These are phyloP conservation scores for Austroboletus eburneus DNA, from an alignment of 768 basidiomycete genomes.

Conservation along the genomic window DNA sequence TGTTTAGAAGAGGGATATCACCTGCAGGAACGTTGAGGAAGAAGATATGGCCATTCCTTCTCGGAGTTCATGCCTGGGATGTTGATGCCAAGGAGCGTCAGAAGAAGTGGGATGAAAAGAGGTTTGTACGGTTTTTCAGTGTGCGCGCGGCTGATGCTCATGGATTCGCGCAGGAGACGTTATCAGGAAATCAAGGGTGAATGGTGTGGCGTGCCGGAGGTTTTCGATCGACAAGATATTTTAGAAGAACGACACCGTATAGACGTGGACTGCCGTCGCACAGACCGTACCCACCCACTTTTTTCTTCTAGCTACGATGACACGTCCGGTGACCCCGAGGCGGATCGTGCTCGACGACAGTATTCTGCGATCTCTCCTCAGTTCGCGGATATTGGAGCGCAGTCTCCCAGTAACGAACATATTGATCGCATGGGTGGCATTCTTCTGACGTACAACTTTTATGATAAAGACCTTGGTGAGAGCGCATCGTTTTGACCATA, in stretches of 20 bases:
- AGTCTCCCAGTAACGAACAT: conserved; percentile 87
- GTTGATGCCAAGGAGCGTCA: conserved; percentile 58
- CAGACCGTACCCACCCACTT: conserved; percentile 89
- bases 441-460: conserved; percentile 87
- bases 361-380: conserved; percentile 76
- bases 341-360: conserved; percentile 43
- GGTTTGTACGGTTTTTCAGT: conserved; percentile 35
- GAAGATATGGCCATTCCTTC: conserved; percentile 86
- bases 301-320: conserved; percentile 54
- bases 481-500: neutral
- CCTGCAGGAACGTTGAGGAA: conserved; percentile 54
- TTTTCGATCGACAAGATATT: conserved; percentile 75
- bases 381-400: conserved; percentile 72
- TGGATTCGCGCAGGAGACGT: conserved; percentile 42
- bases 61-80: conserved; percentile 84
- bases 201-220: conserved; percentile 82
- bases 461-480: conserved; percentile 79
- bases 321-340: conserved; percentile 45
- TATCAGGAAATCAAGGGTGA: conserved; percentile 71
- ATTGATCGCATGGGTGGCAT: conserved; percentile 85
- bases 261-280: conserved; percentile 95
- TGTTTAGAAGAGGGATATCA: conserved; percentile 73
- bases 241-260: conserved; percentile 91
- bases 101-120: conserved; percentile 57
- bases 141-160: conserved; percentile 9